Evolutionary conservation across 2,329 filamentous ascomycete genomes (phyloP), one percentile per base, ranked within the genome.

Genomic region (Nemania serpens): DNA sequence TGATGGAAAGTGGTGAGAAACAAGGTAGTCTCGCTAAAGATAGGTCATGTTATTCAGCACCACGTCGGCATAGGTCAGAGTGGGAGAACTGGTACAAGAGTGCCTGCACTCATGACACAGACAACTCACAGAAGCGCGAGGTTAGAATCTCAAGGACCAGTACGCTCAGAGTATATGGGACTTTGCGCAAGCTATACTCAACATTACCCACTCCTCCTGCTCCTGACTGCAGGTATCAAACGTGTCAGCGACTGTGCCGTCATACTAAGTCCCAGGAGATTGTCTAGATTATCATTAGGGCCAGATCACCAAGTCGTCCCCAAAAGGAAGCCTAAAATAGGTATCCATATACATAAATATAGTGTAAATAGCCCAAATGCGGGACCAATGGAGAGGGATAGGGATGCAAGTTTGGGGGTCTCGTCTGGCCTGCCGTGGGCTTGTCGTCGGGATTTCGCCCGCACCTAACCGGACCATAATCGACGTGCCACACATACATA

Each of bases 241-340:
- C 50, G 59, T 59, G 50, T 62, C 50, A 46, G 22, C 29, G 29
- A 17, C 22, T 43, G 34, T 55, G 55, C 50, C 12, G 50, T 50
- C 18, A 51, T n/a, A 46, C 43, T 12, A 39, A 18, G 43, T 54
- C 20, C n/a, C 33, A 45, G 34, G 43, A 47, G 37, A 12, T 29
- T 41, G 54, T 33, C 54, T 49, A 50, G 53, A n/a, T 18, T n/a
- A 48, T 29, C 47, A 36, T 47, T n/a, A 22, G 25, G 7, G 25
- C 20, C 33, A 52, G 41, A 48, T 34, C 41, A 61, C 18, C 29
- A 48, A 57, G n/a, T 33, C 5, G 5, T 48, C 25, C 41, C 43
- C 36, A 37, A 42, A 33, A 18, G 11, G 47, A 53, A 20, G 43
- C 36, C 33, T 50, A 13, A 39, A 45, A n/a, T 9, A 54, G 29